A percentile compares a stretch with the other conserved stretches of the same genome.
phyloP scores from a whole-genome alignment of 2,329 filamentous ascomycete species.

The Massarina eburnea region DNA sequence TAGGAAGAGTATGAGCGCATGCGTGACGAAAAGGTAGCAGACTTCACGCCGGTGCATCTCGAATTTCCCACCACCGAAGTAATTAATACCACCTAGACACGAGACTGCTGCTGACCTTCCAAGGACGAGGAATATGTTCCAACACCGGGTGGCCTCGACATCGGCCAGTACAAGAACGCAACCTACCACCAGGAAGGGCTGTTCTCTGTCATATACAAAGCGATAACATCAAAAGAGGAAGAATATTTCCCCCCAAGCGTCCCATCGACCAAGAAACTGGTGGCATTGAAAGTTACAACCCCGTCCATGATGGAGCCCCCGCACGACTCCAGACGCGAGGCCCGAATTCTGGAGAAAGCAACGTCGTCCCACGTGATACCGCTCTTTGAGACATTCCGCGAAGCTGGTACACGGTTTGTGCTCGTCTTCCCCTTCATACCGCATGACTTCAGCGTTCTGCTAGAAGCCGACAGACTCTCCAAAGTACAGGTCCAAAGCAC shows the following conservation, averaged over 20 bases:
- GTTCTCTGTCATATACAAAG: conserved; percentile 81
- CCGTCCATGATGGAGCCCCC: conserved; percentile 73
- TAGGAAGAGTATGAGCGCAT: conserved; percentile 39
- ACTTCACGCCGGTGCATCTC: conserved; percentile 20
- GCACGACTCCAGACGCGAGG: conserved; percentile 80
- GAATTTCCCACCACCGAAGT: conserved; percentile 30
- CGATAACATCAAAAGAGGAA: conserved; percentile 46
- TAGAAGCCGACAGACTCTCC: conserved; percentile 52
- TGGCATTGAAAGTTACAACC: conserved; percentile 85
- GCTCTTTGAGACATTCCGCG: conserved; percentile 70
- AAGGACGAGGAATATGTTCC: conserved; percentile 37
- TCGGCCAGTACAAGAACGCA: conserved; percentile 61
- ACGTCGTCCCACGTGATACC: conserved; percentile 63
- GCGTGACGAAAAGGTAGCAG: conserved; percentile 25
- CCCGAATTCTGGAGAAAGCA: conserved; percentile 67
- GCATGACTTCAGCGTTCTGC: conserved; percentile 68
- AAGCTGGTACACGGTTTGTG: conserved; percentile 71
- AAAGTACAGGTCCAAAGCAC: conserved; percentile 47
- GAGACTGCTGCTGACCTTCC: conserved; percentile 1
- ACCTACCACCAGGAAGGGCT: conserved; percentile 66
- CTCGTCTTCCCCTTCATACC: conserved; percentile 85
- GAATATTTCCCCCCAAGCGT: conserved; percentile 30
- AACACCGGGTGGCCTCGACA: conserved; percentile 42
- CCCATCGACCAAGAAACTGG: conserved; percentile 36
- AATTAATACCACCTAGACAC: not conserved